Conservation (phyloP, 1,139 yeast genomes). For the Candida sp. region DNA sequence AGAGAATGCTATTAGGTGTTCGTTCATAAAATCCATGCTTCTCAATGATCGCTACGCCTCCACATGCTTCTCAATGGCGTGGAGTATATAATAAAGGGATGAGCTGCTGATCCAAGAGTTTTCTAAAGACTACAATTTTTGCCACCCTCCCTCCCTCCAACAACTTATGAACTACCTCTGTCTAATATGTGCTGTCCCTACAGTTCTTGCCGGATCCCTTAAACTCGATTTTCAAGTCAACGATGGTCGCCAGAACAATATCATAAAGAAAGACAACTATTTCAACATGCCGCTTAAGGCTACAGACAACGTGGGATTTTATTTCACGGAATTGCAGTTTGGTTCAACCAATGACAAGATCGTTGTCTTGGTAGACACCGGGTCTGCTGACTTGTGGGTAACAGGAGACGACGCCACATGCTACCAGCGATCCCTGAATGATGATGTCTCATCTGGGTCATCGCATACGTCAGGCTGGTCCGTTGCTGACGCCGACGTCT, state of each 20-base stretch:
- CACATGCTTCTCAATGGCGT: background rate
- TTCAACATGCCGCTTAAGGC: background rate
- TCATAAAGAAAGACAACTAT: background rate
- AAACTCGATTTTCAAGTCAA: background rate
- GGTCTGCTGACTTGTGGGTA: conserved; percentile 33
- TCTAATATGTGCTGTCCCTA: background rate
- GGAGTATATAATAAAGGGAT: background rate
- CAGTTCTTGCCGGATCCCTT: background rate
- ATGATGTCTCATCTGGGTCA: background rate
- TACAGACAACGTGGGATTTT: conserved; percentile 1
- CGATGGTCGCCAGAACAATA: background rate
- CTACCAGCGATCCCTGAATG: background rate
- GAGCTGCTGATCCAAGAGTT: background rate
- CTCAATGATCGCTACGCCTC: background rate
- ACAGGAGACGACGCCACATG: conserved; percentile 9
- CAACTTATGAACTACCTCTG: background rate
- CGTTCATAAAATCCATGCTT: background rate
- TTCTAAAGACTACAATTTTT: background rate
- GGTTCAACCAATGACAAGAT: conserved; percentile 24
- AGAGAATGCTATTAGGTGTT: background rate
- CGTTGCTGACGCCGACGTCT: background rate
- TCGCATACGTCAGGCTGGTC: background rate
- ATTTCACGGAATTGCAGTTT: conserved; percentile 14
- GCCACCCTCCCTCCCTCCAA: background rate
- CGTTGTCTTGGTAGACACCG: conserved; percentile 29